A percentile compares a stretch with the other conserved stretches of the same genome.
These are phyloP conservation scores for Leccinum griseonigrum DNA, from an alignment of 1,284 basidiomycete genomes.

Conservation along the genomic window DNA sequence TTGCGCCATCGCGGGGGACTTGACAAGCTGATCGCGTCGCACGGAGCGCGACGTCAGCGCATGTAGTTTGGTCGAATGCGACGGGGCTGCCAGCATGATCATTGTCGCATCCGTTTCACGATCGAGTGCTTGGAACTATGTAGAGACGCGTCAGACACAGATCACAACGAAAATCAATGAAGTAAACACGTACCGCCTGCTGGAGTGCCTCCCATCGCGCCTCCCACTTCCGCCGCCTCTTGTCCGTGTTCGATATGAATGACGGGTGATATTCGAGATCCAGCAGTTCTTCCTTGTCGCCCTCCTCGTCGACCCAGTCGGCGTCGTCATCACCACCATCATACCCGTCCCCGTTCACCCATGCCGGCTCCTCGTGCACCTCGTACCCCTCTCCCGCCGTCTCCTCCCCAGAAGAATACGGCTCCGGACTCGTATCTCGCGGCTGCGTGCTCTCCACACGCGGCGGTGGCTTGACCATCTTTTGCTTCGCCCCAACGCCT, in stretches of 20 bases:
- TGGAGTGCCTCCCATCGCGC: conserved; percentile 68
- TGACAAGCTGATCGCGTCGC: conserved; percentile 51
- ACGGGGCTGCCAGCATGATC: conserved; percentile 68
- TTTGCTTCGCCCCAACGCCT: conserved; percentile 15
- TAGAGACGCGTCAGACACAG: neutral
- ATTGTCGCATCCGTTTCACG: conserved; percentile 76
- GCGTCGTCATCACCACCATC: conserved; percentile 37
- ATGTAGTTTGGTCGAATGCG: conserved; percentile 64
- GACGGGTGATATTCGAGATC: conserved; percentile 74
- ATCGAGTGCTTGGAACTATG: conserved; percentile 72
- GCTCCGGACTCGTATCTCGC: conserved; percentile 73
- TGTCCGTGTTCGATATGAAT: conserved; percentile 63
- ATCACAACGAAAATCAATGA: neutral
- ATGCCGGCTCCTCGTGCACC: conserved; percentile 37
- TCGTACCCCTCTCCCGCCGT: conserved; percentile 54
- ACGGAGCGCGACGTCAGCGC: conserved; percentile 64
- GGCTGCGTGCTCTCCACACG: conserved; percentile 79
- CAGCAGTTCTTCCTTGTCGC: conserved; percentile 66
- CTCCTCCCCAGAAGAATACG: conserved; percentile 54
- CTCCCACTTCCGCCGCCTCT: conserved; percentile 68
- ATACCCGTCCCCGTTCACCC: conserved; percentile 38
- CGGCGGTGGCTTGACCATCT: conserved; percentile 55
- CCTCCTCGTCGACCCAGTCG: conserved; percentile 75
- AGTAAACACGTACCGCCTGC: conserved; percentile 50
- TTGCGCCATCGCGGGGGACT: conserved; percentile 47